Evolutionary conservation across 805 yeast genomes (phyloP), one percentile per base, ranked within the genome.

Genomic region (Diddensiella transvaalensis): DNA sequence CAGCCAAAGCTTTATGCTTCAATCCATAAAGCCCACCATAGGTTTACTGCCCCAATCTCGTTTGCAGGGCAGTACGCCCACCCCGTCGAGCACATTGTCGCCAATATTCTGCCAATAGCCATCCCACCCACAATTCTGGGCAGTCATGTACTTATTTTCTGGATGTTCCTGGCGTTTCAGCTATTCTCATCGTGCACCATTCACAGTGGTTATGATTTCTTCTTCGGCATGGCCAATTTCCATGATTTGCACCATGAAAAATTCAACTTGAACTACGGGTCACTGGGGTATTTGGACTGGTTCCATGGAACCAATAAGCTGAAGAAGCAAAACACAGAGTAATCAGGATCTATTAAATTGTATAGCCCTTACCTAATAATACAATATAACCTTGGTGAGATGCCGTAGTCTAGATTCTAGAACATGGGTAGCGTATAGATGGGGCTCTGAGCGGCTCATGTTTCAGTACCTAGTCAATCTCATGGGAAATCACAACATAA

Each of bases 241-340:
- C 58, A 54, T 36, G 58, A 54, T 37, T 21, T 50, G 3, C 58
- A 54, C 40, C 58, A 54, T 26, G 58, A 53, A 29, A 54, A 52
- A 45, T 54, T 54, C 30, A 39, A 41, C 38, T n/a, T 49, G 26
- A 42, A 52, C 32, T 54, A 44, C 46, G 58, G 58, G 3, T 43
- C 46, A 3, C 17, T 54, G 15, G 58, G 58, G 3, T 39, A 51
- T 11, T 38, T 52, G 26, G 58, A 54, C 44, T 47, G 49, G 52
- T 10, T 52, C 15, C 58, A 54, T 40, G 48, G 49, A 13, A 54
- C 58, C 4, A 44, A 50, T 24, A 15, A 13, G 13, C 8, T 29
- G 40, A 10, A 24, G 19, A 41, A 41, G 44, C 8, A n/a, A 18
- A 26, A 26, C 18, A 13, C 13, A 26, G 44, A 35, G 8, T 35